These are phyloP conservation scores for Alternaria panax DNA, from an alignment of 2,329 filamentous ascomycete genomes.

Conservation along the genomic window DNA sequence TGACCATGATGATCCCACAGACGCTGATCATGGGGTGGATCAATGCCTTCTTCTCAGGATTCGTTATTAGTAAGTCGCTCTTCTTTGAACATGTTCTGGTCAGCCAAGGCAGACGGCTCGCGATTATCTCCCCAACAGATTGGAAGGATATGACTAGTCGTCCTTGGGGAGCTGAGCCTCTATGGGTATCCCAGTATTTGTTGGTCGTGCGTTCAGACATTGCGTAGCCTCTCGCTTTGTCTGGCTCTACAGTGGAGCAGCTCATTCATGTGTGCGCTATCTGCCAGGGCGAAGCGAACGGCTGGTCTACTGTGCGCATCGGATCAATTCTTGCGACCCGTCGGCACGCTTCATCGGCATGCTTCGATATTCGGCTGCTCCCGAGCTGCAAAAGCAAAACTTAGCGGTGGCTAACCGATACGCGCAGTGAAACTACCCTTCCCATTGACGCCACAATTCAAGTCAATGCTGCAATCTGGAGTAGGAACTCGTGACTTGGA, in stretches of 20 bases:
- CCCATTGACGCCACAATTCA: slow-evolving; percentile 97
- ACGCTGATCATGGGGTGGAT: slow-evolving; percentile 99
- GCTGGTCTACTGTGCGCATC: background rate
- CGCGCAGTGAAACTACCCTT: slow-evolving; percentile 89
- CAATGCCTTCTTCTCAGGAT: slow-evolving; percentile 98
- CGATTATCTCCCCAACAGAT: background rate
- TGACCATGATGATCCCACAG: slow-evolving; percentile 99
- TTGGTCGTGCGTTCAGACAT: background rate
- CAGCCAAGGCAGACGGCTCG: background rate
- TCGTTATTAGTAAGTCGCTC: slow-evolving; percentile 81
- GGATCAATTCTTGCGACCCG: background rate
- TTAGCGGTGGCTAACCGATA: slow-evolving; percentile 23
- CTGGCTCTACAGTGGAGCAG: background rate
- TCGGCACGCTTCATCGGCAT: background rate
- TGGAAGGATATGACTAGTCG: background rate
- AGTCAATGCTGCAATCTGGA: slow-evolving; percentile 97
- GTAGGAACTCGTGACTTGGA: slow-evolving; percentile 96
- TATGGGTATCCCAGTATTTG: background rate
- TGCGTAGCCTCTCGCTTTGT: slow-evolving; percentile 5
- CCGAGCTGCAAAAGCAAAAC: slow-evolving; percentile 9
- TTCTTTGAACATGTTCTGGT: background rate
- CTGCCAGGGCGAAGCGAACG: slow-evolving; percentile 12
- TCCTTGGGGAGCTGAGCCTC: background rate
- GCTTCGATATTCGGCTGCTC: slow-evolving; percentile 6
- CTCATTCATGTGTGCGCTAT: background rate